Evolutionary conservation across 169 alveolate species (phyloP).

Genomic region (Cryptosporidium meleagridis): DNA sequence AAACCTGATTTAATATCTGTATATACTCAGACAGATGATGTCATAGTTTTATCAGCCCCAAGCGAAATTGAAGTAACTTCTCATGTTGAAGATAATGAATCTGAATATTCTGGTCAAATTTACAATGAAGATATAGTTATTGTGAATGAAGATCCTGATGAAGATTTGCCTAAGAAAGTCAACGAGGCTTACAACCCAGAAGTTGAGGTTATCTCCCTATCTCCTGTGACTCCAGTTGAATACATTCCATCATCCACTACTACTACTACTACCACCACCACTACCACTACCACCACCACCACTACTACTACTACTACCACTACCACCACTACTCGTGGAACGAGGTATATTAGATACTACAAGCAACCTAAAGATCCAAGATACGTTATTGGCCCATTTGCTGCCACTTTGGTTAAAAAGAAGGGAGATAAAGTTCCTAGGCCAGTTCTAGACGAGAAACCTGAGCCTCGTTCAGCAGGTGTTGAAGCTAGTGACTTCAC

Average conservation of each 20-base stretch:
- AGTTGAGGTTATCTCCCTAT: not conserved
- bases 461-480: not conserved
- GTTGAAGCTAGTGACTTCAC: not conserved
- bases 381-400: slow-evolving; percentile 18
- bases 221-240: slow-evolving; percentile 14
- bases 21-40: not conserved
- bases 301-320: slow-evolving; percentile 26
- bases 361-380: not conserved
- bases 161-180: not conserved
- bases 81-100: not conserved
- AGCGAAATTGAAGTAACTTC: not conserved
- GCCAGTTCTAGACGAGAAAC: not conserved
- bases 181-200: not conserved
- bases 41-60: not conserved
- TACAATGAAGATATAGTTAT: not conserved
- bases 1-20: not conserved
- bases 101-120: not conserved
- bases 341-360: not conserved
- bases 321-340: not conserved
- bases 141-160: not conserved
- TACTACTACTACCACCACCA: slow-evolving; percentile 6
- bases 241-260: not conserved
- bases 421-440: not conserved
- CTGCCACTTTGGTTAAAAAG: not conserved
- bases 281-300: not conserved